Percentiles rank a stretch among this genome's conserved stretches.
Conservation (phyloP, 345 rosid species). For the thale cress (Arabidopsis thaliana) region DNA sequence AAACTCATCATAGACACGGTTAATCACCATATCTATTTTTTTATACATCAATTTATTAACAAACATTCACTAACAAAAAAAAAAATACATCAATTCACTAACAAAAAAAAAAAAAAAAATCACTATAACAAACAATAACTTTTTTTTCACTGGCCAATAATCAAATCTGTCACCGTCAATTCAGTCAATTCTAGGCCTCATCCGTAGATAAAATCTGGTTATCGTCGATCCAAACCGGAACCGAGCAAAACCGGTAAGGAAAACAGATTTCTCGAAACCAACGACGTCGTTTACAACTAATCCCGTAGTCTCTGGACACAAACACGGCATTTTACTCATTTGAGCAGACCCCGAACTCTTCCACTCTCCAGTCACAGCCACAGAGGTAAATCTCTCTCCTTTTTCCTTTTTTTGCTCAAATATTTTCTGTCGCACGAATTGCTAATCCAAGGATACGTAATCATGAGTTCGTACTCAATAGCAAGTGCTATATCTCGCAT, state of each 20-base stretch:
- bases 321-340: background rate
- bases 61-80: too few species aligned
- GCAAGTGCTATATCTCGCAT: slow-evolving; percentile 37
- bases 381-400: slow-evolving; percentile 34
- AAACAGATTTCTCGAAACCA: background rate
- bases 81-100: too few species aligned
- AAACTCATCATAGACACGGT: too few species aligned
- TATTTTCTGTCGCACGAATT: slow-evolving; percentile 9
- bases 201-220: too few species aligned
- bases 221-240: background rate
- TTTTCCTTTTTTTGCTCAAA: background rate
- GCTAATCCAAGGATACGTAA: slow-evolving; percentile 14
- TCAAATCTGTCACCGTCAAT: too few species aligned
- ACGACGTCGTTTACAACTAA: slow-evolving; percentile 17
- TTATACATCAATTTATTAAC: too few species aligned
- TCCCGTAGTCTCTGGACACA: background rate
- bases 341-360: background rate
- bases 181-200: too few species aligned
- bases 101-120: too few species aligned
- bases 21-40: too few species aligned
- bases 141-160: too few species aligned
- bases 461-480: slow-evolving; percentile 30
- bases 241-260: background rate
- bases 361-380: background rate
- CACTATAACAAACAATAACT: too few species aligned